Evolutionary conservation across 257 asterid species (phyloP), one percentile per base, ranked within the genome.

Genomic region (Thymus mandschuricus): DNA sequence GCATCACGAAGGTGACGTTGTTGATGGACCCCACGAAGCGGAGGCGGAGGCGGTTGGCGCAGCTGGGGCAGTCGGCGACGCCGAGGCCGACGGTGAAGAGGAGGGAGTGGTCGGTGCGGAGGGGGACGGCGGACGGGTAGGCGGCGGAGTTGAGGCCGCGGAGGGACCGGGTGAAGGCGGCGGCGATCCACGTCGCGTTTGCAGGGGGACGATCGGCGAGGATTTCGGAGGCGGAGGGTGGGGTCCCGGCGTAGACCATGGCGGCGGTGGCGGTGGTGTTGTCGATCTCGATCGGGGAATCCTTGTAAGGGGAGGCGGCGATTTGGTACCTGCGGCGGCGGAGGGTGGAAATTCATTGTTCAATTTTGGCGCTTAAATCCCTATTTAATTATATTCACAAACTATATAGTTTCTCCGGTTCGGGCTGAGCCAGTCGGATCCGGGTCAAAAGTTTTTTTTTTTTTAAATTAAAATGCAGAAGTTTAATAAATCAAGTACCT

Each of bases 1-100:
- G 95, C 89, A 83, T 77, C 12, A 72, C 69, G 75, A 88, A 88
- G 13, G 85, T 82, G 50, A 86, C 78, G 35, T 88, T 88, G 75
- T 88, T 88, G 11, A 88, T 78, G 33, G 78, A 84, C 2, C 86
- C 95, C 54, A 83, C 85, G 27, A 78, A 68, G 13, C 81, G 78
- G 55, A 34, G 9, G 34, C 80, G 79, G 62, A 29, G 13, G 31
- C 81, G 82, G 9, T 55, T 77, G 46, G 31, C 40, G 73, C 95
- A 86, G 31, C 71, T 43, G 13, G 51, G 13, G 33, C 95, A 88
- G 21, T 73, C 73, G 12, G 76, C 80, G 67, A 80, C n/a, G 52
- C 91, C 94, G 33, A 88, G 80, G 64, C 86, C 63, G 56, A 86
- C 67, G 34, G 91, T 84, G 78, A 86, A 84, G 7, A 88, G 69